Conservation (phyloP, 2,329 filamentous ascomycete genomes). For the Fusarium vanettenii region DNA sequence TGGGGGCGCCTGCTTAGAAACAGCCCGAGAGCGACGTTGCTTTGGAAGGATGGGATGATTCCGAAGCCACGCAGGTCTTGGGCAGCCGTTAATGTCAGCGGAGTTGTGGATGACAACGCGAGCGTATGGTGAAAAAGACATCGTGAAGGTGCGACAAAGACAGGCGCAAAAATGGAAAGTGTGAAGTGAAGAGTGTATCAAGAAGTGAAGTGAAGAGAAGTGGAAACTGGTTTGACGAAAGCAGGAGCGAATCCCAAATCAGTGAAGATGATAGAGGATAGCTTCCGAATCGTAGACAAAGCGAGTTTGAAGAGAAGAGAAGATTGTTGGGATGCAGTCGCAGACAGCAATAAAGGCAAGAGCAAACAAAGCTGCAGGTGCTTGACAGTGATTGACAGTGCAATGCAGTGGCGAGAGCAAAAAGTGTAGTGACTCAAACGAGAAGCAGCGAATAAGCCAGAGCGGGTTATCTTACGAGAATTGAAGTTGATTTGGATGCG, state of each 20-base stretch:
- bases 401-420: not conserved
- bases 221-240: not conserved
- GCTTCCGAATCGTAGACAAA: constrained; percentile 5
- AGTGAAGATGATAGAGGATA: not conserved
- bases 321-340: not conserved
- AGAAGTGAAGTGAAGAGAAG: not conserved
- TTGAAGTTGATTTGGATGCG: not conserved
- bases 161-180: not conserved
- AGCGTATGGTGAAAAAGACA: constrained; percentile 19
- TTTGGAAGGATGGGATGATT: constrained; percentile 7
- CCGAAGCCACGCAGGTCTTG: constrained; percentile 13
- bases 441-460: not conserved
- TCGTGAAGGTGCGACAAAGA: not conserved
- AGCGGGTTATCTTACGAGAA: constrained; percentile 20
- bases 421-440: constrained; percentile 6
- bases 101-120: constrained; percentile 13
- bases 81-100: constrained; percentile 21
- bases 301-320: not conserved
- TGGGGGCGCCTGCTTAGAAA: constrained; percentile 2
- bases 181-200: constrained; percentile 3
- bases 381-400: constrained; percentile 19
- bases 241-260: constrained; percentile 3
- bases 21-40: constrained; percentile 14
- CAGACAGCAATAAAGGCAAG: constrained; percentile 1
- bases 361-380: constrained; percentile 19